Evolutionary conservation across 176 grass and related monocot species (phyloP).

Genomic region (Aegilops sharonensis): DNA sequence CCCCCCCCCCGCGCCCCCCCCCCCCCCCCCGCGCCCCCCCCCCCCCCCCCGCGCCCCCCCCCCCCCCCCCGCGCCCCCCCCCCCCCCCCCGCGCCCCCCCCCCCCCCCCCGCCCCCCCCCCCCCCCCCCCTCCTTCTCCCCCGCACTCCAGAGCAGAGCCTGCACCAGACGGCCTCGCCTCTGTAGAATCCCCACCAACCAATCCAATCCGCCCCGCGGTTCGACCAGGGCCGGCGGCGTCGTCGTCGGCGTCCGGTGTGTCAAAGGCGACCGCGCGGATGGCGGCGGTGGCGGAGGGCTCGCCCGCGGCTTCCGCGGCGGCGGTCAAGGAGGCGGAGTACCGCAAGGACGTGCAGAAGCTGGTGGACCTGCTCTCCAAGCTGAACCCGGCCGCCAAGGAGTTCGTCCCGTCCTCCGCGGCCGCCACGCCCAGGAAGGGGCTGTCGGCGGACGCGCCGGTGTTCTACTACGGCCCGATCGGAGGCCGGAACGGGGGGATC

Average conservation of each 20-base stretch:
- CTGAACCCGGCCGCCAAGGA: conserved; percentile 90
- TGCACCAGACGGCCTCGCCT: not conserved
- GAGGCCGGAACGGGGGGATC: not conserved
- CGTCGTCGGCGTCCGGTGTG: not conserved
- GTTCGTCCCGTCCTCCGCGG: conserved; percentile 62
- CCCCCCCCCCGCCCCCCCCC: not conserved
- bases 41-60: not conserved
- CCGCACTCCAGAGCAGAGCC: not conserved
- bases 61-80: not conserved
- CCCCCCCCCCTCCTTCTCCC: not conserved
- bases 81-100: not conserved
- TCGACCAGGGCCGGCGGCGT: conserved; percentile 24
- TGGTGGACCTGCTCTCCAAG: conserved; percentile 88
- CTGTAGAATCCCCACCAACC: conserved; percentile 33
- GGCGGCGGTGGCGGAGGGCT: conserved; percentile 71
- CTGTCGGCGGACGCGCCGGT: conserved; percentile 71
- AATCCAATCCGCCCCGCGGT: not conserved
- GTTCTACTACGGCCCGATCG: conserved; percentile 46
- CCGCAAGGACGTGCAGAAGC: conserved; percentile 64
- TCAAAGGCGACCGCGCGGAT: conserved; percentile 28
- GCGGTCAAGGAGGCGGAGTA: conserved; percentile 48
- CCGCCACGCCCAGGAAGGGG: conserved; percentile 29
- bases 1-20: not conserved
- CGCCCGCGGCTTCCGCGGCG: conserved; percentile 17
- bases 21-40: not conserved